phyloP scores from a whole-genome alignment of 768 basidiomycete genomes.

The Pleurotus pulmonarius region DNA sequence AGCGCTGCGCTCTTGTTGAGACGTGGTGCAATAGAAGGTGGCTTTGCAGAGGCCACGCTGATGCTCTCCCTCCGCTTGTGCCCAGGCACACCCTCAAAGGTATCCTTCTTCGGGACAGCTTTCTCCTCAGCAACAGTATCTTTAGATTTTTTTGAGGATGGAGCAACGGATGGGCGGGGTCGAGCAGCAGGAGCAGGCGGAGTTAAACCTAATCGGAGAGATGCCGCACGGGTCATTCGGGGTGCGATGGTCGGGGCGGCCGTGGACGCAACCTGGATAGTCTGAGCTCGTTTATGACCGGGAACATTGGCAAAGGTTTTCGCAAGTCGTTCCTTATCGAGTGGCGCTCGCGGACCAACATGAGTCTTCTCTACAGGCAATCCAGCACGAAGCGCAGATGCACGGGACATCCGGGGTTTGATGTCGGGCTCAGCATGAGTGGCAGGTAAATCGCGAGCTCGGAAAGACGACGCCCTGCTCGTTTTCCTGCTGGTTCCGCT shows the following conservation, averaged over 20 bases:
- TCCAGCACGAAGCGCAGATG: constrained; percentile 72
- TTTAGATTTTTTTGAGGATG: constrained; percentile 32
- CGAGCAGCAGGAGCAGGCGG: constrained; percentile 37
- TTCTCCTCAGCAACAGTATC: constrained; percentile 25
- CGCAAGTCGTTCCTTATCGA: constrained; percentile 56
- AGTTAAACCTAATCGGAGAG: constrained; percentile 56
- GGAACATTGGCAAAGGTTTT: constrained; percentile 76
- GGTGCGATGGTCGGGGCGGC: constrained; percentile 70
- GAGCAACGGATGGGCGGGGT: constrained; percentile 32
- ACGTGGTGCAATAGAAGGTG: constrained; percentile 67
- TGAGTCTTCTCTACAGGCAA: constrained; percentile 39
- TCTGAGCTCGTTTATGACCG: constrained; percentile 71
- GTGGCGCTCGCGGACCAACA: constrained; percentile 44
- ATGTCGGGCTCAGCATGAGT: constrained; percentile 65
- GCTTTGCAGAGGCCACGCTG: constrained; percentile 59
- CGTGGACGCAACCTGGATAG: constrained; percentile 71
- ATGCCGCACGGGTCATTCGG: constrained; percentile 72
- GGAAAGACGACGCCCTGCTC: constrained; percentile 34
- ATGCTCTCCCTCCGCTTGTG: constrained; percentile 80
- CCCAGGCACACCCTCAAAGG: constrained; percentile 80
- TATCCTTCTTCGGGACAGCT: constrained; percentile 31
- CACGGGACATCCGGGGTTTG: constrained; percentile 71
- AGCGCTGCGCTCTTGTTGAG: constrained; percentile 78
- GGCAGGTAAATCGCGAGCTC: constrained; percentile 63
- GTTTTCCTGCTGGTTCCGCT: constrained; percentile 39